Percentiles rank a stretch among this genome's conserved stretches.
These are phyloP conservation scores for Xylaria hypoxylon DNA, from an alignment of 2,329 filamentous ascomycete species.

Conservation along the genomic window DNA sequence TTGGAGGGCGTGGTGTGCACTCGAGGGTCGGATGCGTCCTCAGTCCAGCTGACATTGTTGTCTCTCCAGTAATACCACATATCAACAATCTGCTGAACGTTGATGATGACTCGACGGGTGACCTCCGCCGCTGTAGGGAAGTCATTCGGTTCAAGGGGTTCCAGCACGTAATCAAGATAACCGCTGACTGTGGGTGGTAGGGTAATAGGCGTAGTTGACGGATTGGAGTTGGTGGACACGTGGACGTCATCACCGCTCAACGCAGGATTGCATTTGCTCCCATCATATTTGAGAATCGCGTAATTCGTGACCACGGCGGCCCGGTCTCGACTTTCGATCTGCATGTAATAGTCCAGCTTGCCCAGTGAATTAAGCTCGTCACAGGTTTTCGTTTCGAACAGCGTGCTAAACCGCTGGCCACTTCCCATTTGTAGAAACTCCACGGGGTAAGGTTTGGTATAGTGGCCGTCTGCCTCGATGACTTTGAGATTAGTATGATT, in stretches of 20 bases:
- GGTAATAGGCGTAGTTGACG: slow-evolving; percentile 8
- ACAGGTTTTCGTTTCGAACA: slow-evolving; percentile 28
- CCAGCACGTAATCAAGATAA: slow-evolving; percentile 31
- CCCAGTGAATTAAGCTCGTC: slow-evolving; percentile 17
- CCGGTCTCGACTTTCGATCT: slow-evolving; percentile 32
- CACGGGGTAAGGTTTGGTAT: slow-evolving; percentile 27
- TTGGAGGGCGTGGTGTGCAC: slow-evolving; percentile 22
- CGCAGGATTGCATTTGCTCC: slow-evolving; percentile 19
- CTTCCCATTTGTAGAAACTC: slow-evolving; percentile 30
- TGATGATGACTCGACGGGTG: slow-evolving; percentile 32
- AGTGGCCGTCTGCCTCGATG: slow-evolving; percentile 32
- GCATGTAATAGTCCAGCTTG: slow-evolving; percentile 34
- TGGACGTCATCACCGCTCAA: not conserved
- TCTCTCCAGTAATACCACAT: slow-evolving; percentile 22
- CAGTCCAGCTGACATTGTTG: slow-evolving; percentile 30
- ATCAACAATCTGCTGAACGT: slow-evolving; percentile 30
- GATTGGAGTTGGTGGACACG: slow-evolving; percentile 27
- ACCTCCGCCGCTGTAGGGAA: slow-evolving; percentile 30
- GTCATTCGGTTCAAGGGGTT: slow-evolving; percentile 28
- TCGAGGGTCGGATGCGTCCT: slow-evolving; percentile 26
- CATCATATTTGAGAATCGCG: slow-evolving; percentile 30
- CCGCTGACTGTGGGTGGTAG: slow-evolving; percentile 30
- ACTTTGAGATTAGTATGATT: slow-evolving; percentile 28
- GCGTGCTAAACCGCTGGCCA: slow-evolving; percentile 31
- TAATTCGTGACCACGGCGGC: slow-evolving; percentile 22